Evolutionary conservation across 768 basidiomycete species (phyloP), one percentile per base, ranked within the genome.

Genomic region (Amanita rimosa): DNA sequence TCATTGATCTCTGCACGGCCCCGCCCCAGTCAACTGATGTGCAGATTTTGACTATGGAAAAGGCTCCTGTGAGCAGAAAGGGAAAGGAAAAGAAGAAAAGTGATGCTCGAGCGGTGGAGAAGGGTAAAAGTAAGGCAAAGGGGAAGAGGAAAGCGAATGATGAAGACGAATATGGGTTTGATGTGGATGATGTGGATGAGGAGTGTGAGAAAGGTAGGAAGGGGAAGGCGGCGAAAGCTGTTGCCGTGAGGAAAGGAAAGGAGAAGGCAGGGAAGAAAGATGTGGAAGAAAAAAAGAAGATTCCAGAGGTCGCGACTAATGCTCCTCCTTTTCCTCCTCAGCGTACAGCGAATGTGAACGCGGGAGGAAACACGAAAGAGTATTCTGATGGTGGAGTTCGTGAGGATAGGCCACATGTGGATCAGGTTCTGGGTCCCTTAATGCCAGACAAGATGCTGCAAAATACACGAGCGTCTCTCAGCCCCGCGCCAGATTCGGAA

Each of bases 341-440:
- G 52, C 56, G 56, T 35, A 63, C 63, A 45, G 52, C 48, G 33
- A 65, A 64, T 48, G 48, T 49, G 17, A 71, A 67, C 49, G 54
- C 50, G 39, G 66, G 64, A 50, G 50, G 51, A 17, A 71, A 67
- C 51, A 60, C 53, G 37, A 65, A 67, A 43, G 62, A 55, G 33
- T 62, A 56, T 35, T 55, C 52, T 21, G 59, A 66, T 22, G 44
- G 58, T 53, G 72, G 72, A 54, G 67, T 69, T 46, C 65, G 74
- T 31, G 58, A 67, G 7, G 64, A 69, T 40, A 62, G 63, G 26
- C 54, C 55, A n/a, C n/a, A n/a, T 22, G 66, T 62, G 4, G 60
- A 58, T 26, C 52, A 53, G 22, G 51, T 54, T 44, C 2, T 5
- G 14, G 8, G 4, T 13, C n/a, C 24, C 13, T 13, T 24, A 16